Evolutionary conservation across 1,284 basidiomycete species (phyloP).

Genomic region (Rhodotorula sp.): DNA sequence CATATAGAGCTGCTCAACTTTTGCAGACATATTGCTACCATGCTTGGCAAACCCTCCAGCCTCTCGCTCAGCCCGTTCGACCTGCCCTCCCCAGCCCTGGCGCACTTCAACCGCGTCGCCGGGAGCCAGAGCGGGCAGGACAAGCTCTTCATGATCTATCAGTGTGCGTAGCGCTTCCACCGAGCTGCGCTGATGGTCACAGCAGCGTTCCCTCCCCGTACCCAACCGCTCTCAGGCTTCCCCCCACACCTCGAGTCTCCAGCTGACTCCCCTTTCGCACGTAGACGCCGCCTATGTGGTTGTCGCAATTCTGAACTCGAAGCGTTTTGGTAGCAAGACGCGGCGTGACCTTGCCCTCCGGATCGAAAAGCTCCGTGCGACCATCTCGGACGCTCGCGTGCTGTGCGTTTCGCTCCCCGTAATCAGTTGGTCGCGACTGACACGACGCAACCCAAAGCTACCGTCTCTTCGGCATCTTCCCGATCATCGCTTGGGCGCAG

Average conservation of each 20-base stretch:
- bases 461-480: slow-evolving; percentile 45
- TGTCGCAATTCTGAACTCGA: slow-evolving; percentile 25
- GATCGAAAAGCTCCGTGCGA: slow-evolving; percentile 38
- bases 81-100: slow-evolving; percentile 26
- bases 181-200: too few relatives aligned
- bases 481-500: slow-evolving; percentile 45
- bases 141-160: slow-evolving; percentile 44
- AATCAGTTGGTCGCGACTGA: not conserved
- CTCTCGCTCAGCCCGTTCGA: slow-evolving; percentile 40
- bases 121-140: slow-evolving; percentile 40
- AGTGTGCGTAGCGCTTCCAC: slow-evolving; percentile 12
- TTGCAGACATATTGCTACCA: not conserved
- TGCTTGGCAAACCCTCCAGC: not conserved
- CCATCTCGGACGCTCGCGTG: slow-evolving; percentile 43
- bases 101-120: slow-evolving; percentile 41
- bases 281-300: slow-evolving; percentile 33
- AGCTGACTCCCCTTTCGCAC: not conserved
- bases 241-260: not conserved
- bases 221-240: too few relatives aligned
- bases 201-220: not conserved
- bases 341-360: slow-evolving; percentile 34
- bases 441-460: slow-evolving; percentile 2
- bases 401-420: slow-evolving; percentile 23
- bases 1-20: too few relatives aligned
- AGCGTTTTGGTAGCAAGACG: slow-evolving; percentile 30